phyloP scores from a whole-genome alignment of 805 yeast species.

The Blastobotrys robertii region DNA sequence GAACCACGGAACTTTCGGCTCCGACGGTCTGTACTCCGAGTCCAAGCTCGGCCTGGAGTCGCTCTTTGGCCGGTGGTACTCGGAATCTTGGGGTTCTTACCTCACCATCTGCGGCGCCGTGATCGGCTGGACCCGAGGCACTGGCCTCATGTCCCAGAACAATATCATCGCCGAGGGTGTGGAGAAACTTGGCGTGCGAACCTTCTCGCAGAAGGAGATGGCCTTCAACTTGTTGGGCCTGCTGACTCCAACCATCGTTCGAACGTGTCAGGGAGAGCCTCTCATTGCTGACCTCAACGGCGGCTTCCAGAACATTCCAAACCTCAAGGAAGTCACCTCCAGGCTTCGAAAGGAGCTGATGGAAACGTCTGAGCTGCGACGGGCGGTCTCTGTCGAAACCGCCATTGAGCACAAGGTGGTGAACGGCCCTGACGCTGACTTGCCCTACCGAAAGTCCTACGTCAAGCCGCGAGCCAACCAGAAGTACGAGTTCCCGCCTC shows the following conservation, averaged over 20 bases:
- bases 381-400: conserved; percentile 90
- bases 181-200: conserved; percentile 91
- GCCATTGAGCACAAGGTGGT: conserved; percentile 80
- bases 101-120: conserved; percentile 96
- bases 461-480: conserved; percentile 93
- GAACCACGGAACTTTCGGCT: conserved; percentile 98
- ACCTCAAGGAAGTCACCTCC: conserved; percentile 80
- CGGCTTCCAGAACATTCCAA: conserved; percentile 89
- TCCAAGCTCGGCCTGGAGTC: conserved; percentile 94
- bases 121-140: conserved; percentile 99
- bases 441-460: conserved; percentile 65
- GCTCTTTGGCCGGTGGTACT: conserved; percentile 95
- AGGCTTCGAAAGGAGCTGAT: conserved; percentile 62
- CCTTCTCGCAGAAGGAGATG: conserved; percentile 98
- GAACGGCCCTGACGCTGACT: conserved; percentile 80
- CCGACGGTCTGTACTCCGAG: conserved; percentile 97
- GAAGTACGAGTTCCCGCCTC: conserved; percentile 84
- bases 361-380: conserved; percentile 84
- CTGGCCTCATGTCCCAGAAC: conserved; percentile 97
- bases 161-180: conserved; percentile 97
- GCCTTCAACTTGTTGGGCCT: conserved; percentile 96
- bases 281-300: conserved; percentile 98
- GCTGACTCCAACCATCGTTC: conserved; percentile 74
- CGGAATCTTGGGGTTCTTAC: conserved; percentile 93
- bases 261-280: conserved; percentile 85